Conservation (phyloP, 139 green algal genomes). For the Chlorella vulgaris region DNA sequence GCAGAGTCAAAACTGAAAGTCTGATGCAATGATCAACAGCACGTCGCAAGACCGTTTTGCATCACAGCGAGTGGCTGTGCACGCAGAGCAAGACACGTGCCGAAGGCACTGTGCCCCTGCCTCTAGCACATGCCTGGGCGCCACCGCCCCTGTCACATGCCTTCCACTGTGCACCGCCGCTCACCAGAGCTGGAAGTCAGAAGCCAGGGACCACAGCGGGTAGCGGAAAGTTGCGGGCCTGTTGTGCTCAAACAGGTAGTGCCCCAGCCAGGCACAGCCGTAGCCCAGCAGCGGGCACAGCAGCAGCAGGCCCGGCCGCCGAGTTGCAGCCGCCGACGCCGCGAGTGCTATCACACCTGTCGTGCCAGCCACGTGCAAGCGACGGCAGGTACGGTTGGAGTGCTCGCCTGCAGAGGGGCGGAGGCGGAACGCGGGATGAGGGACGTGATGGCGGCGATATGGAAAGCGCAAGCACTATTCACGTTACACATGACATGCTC, state of each 20-base stretch:
- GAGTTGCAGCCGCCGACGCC: neutral
- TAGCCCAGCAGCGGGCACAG: conserved; percentile 18
- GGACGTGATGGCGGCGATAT: neutral
- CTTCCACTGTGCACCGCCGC: no score
- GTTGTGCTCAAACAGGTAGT: conserved; percentile 43
- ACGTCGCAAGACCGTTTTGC: no score
- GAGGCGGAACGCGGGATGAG: neutral
- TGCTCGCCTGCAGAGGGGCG: conserved; percentile 27
- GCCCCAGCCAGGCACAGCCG: conserved; percentile 33
- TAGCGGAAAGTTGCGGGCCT: conserved; percentile 35
- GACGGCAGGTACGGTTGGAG: conserved; percentile 32
- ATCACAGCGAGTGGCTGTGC: no score
- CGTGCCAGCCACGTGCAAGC: conserved; percentile 38
- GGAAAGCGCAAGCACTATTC: no score
- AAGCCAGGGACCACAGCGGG: conserved; percentile 5
- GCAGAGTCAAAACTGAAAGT: no score
- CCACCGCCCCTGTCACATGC: no score
- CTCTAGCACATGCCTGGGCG: no score
- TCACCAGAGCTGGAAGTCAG: conserved; percentile 28
- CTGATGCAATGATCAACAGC: no score
- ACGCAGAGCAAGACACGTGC: no score
- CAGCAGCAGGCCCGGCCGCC: conserved; percentile 1
- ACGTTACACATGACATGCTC: no score
- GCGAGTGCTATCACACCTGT: conserved; percentile 12
- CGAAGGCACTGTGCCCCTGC: no score